Percentiles rank a stretch among this genome's conserved stretches.
Evolutionary conservation across 2,329 filamentous ascomycete species (phyloP).

Genomic region (Ophiostoma australiae): DNA sequence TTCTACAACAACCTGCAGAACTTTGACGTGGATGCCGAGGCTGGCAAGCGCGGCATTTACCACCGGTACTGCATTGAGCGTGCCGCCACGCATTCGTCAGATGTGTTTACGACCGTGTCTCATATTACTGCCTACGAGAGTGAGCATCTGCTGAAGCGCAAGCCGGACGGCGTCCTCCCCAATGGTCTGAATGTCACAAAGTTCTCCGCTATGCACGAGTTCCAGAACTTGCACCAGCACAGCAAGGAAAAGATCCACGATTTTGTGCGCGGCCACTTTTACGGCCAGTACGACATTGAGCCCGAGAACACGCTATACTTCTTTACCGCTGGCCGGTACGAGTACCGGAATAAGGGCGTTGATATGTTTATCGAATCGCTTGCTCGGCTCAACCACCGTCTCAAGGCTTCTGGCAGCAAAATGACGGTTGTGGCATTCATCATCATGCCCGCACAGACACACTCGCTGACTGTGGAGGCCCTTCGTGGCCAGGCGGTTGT

Average conservation of each 20-base stretch:
- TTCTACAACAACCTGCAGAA: constrained; percentile 98
- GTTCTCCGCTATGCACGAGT: constrained; percentile 97
- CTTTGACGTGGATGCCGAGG: constrained; percentile 95
- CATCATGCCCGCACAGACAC: constrained; percentile 97
- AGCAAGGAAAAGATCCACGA: constrained; percentile 98
- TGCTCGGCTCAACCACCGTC: constrained; percentile 85
- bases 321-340: constrained; percentile 94
- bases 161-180: constrained; percentile 91
- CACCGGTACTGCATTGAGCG: constrained; percentile 98
- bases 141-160: constrained; percentile 94
- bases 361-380: constrained; percentile 99
- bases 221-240: constrained; percentile 95
- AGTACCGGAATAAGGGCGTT: constrained; percentile 97
- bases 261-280: constrained; percentile 96
- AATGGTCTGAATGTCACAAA: constrained; percentile 98
- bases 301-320: constrained; percentile 95
- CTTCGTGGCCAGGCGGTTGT: constrained; percentile 96
- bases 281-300: constrained; percentile 96
- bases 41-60: constrained; percentile 96
- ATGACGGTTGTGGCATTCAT: constrained; percentile 95
- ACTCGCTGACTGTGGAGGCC: constrained; percentile 89
- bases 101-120: constrained; percentile 98
- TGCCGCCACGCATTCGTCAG: constrained; percentile 81
- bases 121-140: constrained; percentile 98
- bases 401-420: constrained; percentile 80